phyloP scores from a whole-genome alignment of 495 filamentous ascomycete species.

The Penicillium nucicola region DNA sequence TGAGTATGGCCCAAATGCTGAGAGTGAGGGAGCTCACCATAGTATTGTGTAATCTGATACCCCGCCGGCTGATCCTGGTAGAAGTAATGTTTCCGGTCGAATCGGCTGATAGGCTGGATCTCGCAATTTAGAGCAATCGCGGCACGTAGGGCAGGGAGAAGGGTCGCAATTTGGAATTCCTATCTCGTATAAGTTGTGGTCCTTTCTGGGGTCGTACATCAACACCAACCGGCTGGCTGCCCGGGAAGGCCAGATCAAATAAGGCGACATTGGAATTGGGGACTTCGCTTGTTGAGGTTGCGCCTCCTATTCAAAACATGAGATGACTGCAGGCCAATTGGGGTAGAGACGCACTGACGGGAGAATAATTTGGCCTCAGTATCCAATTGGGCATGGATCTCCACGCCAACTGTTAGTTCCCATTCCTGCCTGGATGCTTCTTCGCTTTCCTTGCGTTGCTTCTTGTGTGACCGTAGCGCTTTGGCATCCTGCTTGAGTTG shows the following conservation, averaged over 20 bases:
- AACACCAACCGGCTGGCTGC: constrained; percentile 66
- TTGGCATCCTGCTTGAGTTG: constrained; percentile 73
- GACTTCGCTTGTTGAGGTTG: constrained; percentile 61
- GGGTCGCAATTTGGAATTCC: constrained; percentile 75
- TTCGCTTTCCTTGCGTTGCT: constrained; percentile 34
- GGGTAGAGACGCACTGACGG: constrained; percentile 27
- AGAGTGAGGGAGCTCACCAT: constrained; percentile 40
- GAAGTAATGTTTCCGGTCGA: constrained; percentile 98
- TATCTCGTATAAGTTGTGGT: constrained; percentile 16
- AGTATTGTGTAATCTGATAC: constrained; percentile 98
- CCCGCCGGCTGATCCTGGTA: constrained; percentile 96
- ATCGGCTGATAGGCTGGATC: constrained; percentile 70
- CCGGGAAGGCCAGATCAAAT: constrained; percentile 88
- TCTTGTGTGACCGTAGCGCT: constrained; percentile 35
- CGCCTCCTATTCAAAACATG: constrained; percentile 44
- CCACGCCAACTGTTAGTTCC: constrained; percentile 92
- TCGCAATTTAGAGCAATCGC: constrained; percentile 80
- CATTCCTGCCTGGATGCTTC: constrained; percentile 51
- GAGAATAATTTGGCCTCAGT: constrained; percentile 85
- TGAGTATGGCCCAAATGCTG: constrained; percentile 1
- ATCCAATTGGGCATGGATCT: constrained; percentile 96
- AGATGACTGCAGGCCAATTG: not conserved
- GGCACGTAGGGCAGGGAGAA: constrained; percentile 86
- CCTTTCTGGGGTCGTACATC: not conserved
- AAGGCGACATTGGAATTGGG: constrained; percentile 84